Evolutionary conservation across 345 rosid species (phyloP), one percentile per base, ranked within the genome.

Genomic region (Clausena lansium): DNA sequence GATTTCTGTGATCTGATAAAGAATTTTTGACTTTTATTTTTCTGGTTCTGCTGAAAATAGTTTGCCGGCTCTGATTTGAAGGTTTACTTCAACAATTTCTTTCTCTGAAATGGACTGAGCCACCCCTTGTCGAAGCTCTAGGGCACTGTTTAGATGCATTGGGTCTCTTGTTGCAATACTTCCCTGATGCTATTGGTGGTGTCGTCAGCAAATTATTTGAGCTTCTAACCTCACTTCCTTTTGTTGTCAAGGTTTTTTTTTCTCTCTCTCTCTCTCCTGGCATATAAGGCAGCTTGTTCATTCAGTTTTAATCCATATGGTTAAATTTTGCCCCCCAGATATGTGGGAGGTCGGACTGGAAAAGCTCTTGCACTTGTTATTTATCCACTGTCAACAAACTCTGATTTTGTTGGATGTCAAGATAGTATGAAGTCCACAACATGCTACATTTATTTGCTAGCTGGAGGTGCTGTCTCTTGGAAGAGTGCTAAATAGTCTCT

Each of bases 21-120:
- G 28, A 11, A 13, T 80, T 73, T 78, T 15, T 1, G 17, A 59
- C 19, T 39, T 70, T 13, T 24, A 25, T 14, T 68, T 28, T 68
- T 28, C 55, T 9, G 62, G 41, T 36, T 78, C n/a, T 47, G 36
- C 82, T 81, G 67, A 86, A 67, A 57, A 50, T 63, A 38, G 25
- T 76, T 11, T 79, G 36, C 36, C 79, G 82, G 55, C 73, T 67
- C 41, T 74, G 68, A 76, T 69, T 81, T 82, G 85, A 84, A 95
- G 98, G 91, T 82, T 87, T 95, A 83, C 96, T 95, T 79, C 96
- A 88, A 87, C 93, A 91, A 78, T 91, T 95, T 81, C 88, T 92
- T 76, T 84, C 93, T 73, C 80, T 93, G 83, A 92, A 92, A 78
- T 93, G 96, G 98, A 89, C 88, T 27, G 99, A 92, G 70, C 97